These are phyloP conservation scores for Candida fluviatilis DNA, from an alignment of 805 yeast genomes.

Conservation along the genomic window DNA sequence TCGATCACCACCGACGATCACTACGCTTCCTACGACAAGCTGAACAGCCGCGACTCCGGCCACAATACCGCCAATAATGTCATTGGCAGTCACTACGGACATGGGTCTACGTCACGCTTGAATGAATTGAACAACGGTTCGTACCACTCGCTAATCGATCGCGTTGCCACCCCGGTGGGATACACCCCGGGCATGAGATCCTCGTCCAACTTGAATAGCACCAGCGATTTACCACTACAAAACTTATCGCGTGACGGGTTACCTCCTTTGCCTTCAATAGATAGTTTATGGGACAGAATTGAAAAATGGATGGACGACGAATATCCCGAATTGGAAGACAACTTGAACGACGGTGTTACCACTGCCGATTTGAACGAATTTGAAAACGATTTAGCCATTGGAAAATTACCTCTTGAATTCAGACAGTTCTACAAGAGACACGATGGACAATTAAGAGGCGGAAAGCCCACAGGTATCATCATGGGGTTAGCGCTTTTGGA, in stretches of 20 bases:
- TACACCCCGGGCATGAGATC: constrained; percentile 44
- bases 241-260: constrained; percentile 43
- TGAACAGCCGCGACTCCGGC: constrained; percentile 15
- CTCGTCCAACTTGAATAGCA: constrained; percentile 30
- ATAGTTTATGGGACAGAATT: constrained; percentile 40
- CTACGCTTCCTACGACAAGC: constrained; percentile 50
- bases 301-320: constrained; percentile 42
- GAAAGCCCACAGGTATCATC: constrained; percentile 41
- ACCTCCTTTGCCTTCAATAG: constrained; percentile 46
- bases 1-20: constrained; percentile 57
- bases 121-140: constrained; percentile 32
- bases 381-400: constrained; percentile 41
- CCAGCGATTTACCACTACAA: constrained; percentile 43
- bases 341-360: constrained; percentile 40
- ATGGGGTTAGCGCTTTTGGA: constrained; percentile 42
- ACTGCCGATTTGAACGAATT: constrained; percentile 44
- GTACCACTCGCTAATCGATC: constrained; percentile 22
- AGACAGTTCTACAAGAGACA: constrained; percentile 43
- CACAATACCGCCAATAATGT: constrained; percentile 10
- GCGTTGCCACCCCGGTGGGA: constrained; percentile 20
- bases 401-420: constrained; percentile 37
- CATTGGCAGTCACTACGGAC: constrained; percentile 10
- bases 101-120: constrained; percentile 27
- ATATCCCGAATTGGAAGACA: constrained; percentile 43
- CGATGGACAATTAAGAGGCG: constrained; percentile 44